Evolutionary conservation across 2,329 filamentous ascomycete genomes (phyloP), one percentile per base, ranked within the genome.

Genomic region (Pseudogymnoascus sp.): DNA sequence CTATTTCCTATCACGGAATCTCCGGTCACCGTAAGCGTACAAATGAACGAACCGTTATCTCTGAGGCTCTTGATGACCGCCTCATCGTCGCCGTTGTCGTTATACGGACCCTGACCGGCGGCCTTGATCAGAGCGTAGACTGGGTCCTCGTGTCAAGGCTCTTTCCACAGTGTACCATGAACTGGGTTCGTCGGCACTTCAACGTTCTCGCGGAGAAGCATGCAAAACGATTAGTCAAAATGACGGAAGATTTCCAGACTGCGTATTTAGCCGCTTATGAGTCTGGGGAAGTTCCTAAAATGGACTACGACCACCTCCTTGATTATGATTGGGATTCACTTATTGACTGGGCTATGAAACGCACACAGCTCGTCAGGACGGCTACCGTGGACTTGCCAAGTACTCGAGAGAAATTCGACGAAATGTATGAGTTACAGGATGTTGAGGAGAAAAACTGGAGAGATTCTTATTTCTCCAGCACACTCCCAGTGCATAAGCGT

Each of bases 321-420:
- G 79, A 81, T 1, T 91, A 90, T 64, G 87, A 93, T 70, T 92
- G 90, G 89, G 75, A 78, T 8, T 74, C 72, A 4, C 74, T 93
- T 5, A 81, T 92, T 56, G 78, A 81, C 37, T 93, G 90, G 90
- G 82, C 86, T 1, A 76, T 84, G 66, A 78, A 80, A 22, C 82
- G 73, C 63, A 60, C 72, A 11, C 59, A 60, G 24, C 35, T 41
- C 2, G 38, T 60, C 37, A 63, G 68, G 37, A 59, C 68, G 24
- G 60, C 38, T n/a, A 62, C 35, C 10, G 43, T 81, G 35, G 72
- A 78, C 22, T 77, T 88, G 1, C 85, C 84, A 1, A 70, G 72
- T 2, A 78, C 78, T 1, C 77, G 79, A 50, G 68, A 73, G 11
- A 72, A 73, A n/a, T 72, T 89, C 1, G 73, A 81, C 2, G 67